Evolutionary conservation across 2,329 filamentous ascomycete genomes (phyloP).

Genomic region (Torrubiella hemipterigena): DNA sequence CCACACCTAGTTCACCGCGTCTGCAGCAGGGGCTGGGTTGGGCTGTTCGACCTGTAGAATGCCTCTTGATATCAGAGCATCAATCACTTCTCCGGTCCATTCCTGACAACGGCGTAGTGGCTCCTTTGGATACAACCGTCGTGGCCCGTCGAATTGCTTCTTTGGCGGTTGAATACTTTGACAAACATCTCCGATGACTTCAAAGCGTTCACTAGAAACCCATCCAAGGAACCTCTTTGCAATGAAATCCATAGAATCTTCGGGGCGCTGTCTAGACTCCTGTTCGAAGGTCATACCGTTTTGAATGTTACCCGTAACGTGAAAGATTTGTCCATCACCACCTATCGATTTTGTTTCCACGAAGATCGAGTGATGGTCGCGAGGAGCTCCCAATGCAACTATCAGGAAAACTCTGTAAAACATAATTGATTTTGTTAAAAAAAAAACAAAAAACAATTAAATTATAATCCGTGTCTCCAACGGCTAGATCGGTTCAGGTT

Average conservation of each 20-base stretch:
- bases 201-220: conserved; percentile 10
- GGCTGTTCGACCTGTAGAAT: too few relatives aligned
- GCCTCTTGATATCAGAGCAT: background rate
- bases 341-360: conserved; percentile 7
- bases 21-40: too few relatives aligned
- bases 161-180: conserved; percentile 12
- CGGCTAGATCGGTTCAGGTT: too few relatives aligned
- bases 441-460: too few relatives aligned
- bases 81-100: conserved; percentile 13
- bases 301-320: conserved; percentile 19
- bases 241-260: conserved; percentile 9
- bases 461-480: too few relatives aligned
- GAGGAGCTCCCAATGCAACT: conserved; percentile 6
- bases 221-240: conserved; percentile 9
- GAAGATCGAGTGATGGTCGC: conserved; percentile 17
- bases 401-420: background rate
- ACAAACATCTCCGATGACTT: conserved; percentile 11
- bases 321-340: conserved; percentile 8
- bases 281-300: conserved; percentile 15
- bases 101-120: conserved; percentile 15
- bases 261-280: conserved; percentile 8
- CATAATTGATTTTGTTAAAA: too few relatives aligned
- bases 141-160: conserved; percentile 17
- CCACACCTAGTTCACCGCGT: too few relatives aligned
- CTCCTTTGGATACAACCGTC: conserved; percentile 12